These are phyloP conservation scores for Clonostachys byssicola DNA, from an alignment of 2,329 filamentous ascomycete genomes.

Conservation along the genomic window DNA sequence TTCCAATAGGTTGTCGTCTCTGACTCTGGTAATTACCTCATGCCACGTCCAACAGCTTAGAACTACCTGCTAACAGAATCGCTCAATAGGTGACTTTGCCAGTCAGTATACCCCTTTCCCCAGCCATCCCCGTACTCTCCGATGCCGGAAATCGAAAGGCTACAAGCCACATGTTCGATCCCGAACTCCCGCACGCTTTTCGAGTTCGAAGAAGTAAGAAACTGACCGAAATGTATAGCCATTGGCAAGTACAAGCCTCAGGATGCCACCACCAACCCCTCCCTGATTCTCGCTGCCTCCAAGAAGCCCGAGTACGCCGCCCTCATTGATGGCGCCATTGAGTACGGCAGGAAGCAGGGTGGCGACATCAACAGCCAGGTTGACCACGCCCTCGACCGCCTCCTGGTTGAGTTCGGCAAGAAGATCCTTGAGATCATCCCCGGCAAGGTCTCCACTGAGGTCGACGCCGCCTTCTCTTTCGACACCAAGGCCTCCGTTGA, in stretches of 20 bases:
- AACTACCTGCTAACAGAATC: conserved; percentile 20
- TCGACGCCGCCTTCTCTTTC: conserved; percentile 94
- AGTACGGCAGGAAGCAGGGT: conserved; percentile 77
- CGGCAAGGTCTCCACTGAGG: conserved; percentile 98
- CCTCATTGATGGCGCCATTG: conserved; percentile 81
- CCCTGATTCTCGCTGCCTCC: conserved; percentile 93
- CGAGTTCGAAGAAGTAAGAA: no score
- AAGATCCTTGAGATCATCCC: conserved; percentile 97
- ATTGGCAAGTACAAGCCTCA: conserved; percentile 99
- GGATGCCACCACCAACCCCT: conserved; percentile 99
- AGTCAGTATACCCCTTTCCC: conserved; percentile 47
- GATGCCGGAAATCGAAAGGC: conserved; percentile 5
- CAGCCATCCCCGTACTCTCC: not conserved
- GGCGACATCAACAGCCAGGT: conserved; percentile 74
- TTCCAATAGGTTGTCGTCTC: conserved; percentile 79
- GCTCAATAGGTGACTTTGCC: conserved; percentile 64
- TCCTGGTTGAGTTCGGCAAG: conserved; percentile 96
- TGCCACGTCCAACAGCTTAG: not conserved
- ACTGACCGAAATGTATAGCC: conserved; percentile 48
- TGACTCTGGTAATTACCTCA: conserved; percentile 75
- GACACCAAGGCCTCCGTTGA: conserved; percentile 86
- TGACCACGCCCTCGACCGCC: conserved; percentile 84
- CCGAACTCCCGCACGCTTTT: no score
- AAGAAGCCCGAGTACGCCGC: conserved; percentile 97
- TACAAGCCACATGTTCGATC: not conserved